Conservation (phyloP, 331 rosid species). For the Arachis monticola region DNA sequence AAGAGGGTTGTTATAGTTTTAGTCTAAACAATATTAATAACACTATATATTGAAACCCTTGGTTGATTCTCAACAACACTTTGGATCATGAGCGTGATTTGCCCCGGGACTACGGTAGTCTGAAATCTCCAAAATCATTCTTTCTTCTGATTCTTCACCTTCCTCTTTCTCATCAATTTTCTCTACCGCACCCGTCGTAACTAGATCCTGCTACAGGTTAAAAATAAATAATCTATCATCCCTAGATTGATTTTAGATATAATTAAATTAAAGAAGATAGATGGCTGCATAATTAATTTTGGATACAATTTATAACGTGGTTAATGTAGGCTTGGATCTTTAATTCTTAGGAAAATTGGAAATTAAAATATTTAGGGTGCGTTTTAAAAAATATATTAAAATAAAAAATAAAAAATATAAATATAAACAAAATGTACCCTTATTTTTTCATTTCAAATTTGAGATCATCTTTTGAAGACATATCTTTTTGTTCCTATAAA, state of each 20-base stretch:
- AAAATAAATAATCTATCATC: neutral
- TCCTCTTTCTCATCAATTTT: constrained; percentile 17
- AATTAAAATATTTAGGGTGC: neutral
- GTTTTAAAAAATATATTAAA: no score
- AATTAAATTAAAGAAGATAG: no score
- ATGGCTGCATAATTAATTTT: neutral
- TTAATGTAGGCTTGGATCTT: constrained; percentile 1
- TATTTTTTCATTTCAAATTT: neutral
- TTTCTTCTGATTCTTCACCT: constrained; percentile 22
- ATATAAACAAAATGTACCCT: no score
- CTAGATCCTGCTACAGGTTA: constrained; percentile 30
- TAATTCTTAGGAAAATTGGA: neutral
- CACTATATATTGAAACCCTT: neutral
- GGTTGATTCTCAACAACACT: constrained; percentile 36
- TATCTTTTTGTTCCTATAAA: neutral
- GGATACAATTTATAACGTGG: no score
- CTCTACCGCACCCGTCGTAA: neutral
- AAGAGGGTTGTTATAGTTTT: neutral
- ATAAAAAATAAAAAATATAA: no score
- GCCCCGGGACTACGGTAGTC: constrained; percentile 41
- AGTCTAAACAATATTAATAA: neutral
- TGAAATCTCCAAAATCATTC: constrained; percentile 36
- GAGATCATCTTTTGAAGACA: neutral
- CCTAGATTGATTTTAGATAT: neutral
- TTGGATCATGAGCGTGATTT: constrained; percentile 48